These are phyloP conservation scores for Xenoacremonium recifei DNA, from an alignment of 2,329 filamentous ascomycete species.

Conservation along the genomic window DNA sequence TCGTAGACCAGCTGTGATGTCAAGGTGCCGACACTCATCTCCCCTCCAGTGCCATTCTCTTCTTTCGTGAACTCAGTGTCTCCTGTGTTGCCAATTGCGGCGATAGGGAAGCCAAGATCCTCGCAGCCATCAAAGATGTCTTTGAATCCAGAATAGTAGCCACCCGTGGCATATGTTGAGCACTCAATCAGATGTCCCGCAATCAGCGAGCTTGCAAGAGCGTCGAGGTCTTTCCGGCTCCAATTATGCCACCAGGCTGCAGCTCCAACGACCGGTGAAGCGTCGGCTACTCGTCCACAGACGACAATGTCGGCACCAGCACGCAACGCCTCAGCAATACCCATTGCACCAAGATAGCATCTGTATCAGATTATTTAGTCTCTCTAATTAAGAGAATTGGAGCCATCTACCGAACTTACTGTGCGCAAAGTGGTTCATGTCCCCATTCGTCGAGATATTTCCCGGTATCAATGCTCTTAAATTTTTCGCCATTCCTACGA, in stretches of 20 bases:
- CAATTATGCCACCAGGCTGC: conserved; percentile 53
- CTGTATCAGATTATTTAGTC: not conserved
- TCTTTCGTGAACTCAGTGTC: conserved; percentile 31
- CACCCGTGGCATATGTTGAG: conserved; percentile 49
- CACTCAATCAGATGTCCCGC: conserved; percentile 52
- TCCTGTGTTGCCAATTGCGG: conserved; percentile 28
- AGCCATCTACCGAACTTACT: not conserved
- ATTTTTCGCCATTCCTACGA: conserved; percentile 12
- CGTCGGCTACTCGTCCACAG: conserved; percentile 44
- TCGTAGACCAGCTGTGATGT: conserved; percentile 38
- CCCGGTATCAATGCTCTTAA: conserved; percentile 19
- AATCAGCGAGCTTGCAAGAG: conserved; percentile 44
- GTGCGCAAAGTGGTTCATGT: conserved; percentile 11
- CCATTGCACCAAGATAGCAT: conserved; percentile 37
- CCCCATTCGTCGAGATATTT: conserved; percentile 16
- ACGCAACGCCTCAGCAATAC: conserved; percentile 38
- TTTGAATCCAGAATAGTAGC: conserved; percentile 48
- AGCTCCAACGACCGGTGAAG: conserved; percentile 48
- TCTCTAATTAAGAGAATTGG: not conserved
- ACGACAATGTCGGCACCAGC: conserved; percentile 42
- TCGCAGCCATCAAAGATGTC: conserved; percentile 10
- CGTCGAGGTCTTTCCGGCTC: conserved; percentile 41
- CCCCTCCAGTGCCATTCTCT: conserved; percentile 26
- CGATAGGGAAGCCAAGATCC: conserved; percentile 27
- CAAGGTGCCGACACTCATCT: conserved; percentile 28